Evolutionary conservation across 164 flowering plant genomes (phyloP).

Genomic region (Vitis amurensis): DNA sequence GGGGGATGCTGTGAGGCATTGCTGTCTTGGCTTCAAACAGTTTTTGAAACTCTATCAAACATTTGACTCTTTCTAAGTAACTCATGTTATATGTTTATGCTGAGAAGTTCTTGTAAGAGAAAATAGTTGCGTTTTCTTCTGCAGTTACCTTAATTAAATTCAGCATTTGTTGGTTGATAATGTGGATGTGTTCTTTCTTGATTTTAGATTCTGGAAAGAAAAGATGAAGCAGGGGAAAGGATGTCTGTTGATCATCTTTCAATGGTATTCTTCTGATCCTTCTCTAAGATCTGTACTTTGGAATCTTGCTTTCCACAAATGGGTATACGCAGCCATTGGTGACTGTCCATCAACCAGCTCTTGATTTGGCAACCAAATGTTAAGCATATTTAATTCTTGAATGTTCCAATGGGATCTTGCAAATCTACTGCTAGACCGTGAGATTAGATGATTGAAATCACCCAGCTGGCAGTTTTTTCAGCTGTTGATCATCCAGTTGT

Average conservation of each 20-base stretch:
- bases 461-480: constrained; percentile 2
- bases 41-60: too few relatives aligned
- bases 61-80: too few relatives aligned
- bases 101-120: background rate
- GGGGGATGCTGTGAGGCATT: too few relatives aligned
- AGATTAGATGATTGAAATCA: constrained; percentile 9
- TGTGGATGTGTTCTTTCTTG: constrained; percentile 4
- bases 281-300: background rate
- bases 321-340: background rate
- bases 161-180: constrained; percentile 6
- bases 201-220: constrained; percentile 65
- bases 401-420: background rate
- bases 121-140: background rate
- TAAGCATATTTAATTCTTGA: background rate
- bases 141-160: background rate
- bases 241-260: constrained; percentile 61
- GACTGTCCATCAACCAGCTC: background rate
- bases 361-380: background rate
- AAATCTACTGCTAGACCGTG: background rate
- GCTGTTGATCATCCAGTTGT: constrained; percentile 4
- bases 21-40: too few relatives aligned
- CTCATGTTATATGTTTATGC: background rate
- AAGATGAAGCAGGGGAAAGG: constrained; percentile 34
- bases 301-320: background rate
- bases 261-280: constrained; percentile 40